phyloP scores from a whole-genome alignment of 495 filamentous ascomycete genomes.

The Apiosordaria backusii region DNA sequence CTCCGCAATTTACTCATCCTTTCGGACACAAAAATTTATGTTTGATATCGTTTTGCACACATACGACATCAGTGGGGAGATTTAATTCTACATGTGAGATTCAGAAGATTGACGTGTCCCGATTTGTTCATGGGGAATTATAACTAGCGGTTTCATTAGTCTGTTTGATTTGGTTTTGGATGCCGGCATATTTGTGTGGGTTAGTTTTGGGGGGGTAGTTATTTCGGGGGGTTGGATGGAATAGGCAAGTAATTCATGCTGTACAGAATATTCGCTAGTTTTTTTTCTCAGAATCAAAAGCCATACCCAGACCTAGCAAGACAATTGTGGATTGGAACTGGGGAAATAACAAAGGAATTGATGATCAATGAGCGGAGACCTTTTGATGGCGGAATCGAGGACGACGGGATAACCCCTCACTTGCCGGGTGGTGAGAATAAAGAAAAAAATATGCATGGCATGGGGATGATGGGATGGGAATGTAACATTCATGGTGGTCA shows the following conservation, averaged over 20 bases:
- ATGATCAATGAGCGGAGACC: neutral
- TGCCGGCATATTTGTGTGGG: neutral
- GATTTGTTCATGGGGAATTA: neutral
- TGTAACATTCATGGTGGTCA: neutral
- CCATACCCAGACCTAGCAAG: too few species aligned
- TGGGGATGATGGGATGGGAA: neutral
- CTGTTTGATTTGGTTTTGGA: neutral
- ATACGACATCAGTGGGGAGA: neutral
- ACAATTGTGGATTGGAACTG: too few species aligned
- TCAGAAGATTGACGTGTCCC: conserved; percentile 2
- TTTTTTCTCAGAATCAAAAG: too few species aligned
- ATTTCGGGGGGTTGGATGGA: neutral
- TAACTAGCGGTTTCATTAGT: neutral
- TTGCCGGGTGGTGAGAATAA: neutral
- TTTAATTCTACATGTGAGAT: neutral
- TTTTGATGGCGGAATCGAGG: neutral
- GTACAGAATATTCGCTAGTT: neutral
- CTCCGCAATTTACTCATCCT: too few species aligned
- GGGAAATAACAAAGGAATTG: neutral
- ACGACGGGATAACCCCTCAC: neutral
- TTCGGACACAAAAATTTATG: too few species aligned
- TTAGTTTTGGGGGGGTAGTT: too few species aligned
- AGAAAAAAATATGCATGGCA: neutral
- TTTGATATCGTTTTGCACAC: neutral
- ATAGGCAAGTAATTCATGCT: neutral